These are phyloP conservation scores for Anthoceros angustus DNA, from an alignment of 225 moss, liverwort and hornwort genomes.

Conservation along the genomic window DNA sequence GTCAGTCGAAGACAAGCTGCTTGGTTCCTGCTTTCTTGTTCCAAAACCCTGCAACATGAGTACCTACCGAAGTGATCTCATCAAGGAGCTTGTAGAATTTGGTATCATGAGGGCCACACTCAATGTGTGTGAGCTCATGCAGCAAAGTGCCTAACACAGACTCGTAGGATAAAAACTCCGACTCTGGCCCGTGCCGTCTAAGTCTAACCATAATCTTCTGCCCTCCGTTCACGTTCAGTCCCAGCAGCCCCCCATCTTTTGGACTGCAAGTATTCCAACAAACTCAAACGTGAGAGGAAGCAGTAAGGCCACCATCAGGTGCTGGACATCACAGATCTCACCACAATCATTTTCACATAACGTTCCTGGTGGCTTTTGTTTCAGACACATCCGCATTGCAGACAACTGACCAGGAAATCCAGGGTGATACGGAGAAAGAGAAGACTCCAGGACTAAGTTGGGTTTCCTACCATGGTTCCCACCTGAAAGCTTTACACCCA, in stretches of 20 bases:
- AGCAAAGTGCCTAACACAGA: constrained; percentile 78
- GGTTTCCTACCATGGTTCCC: not conserved
- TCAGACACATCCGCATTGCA: too few relatives aligned
- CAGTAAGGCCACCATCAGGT: not conserved
- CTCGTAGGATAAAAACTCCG: constrained; percentile 67
- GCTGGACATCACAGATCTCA: not conserved
- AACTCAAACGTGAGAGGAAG: not conserved
- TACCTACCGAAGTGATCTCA: constrained; percentile 57
- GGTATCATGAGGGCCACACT: constrained; percentile 76
- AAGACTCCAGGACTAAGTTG: too few relatives aligned
- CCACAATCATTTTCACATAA: too few relatives aligned
- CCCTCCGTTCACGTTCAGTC: constrained; percentile 87
- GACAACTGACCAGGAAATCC: too few relatives aligned
- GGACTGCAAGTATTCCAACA: constrained; percentile 33
- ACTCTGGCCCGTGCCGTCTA: constrained; percentile 44
- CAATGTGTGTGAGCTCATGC: constrained; percentile 85
- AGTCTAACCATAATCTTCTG: constrained; percentile 80
- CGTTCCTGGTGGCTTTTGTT: too few relatives aligned
- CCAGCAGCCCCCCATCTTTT: constrained; percentile 61
- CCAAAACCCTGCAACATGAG: not conserved
- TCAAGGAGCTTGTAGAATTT: constrained; percentile 83
- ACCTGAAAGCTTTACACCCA: not conserved
- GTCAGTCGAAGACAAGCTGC: too few relatives aligned
- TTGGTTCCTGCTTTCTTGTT: too few relatives aligned
- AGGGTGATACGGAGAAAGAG: too few relatives aligned